Percentiles rank a stretch among this genome's conserved stretches.
phyloP scores from a whole-genome alignment of 2,329 filamentous ascomycete genomes.

The Triangularia setosa region DNA sequence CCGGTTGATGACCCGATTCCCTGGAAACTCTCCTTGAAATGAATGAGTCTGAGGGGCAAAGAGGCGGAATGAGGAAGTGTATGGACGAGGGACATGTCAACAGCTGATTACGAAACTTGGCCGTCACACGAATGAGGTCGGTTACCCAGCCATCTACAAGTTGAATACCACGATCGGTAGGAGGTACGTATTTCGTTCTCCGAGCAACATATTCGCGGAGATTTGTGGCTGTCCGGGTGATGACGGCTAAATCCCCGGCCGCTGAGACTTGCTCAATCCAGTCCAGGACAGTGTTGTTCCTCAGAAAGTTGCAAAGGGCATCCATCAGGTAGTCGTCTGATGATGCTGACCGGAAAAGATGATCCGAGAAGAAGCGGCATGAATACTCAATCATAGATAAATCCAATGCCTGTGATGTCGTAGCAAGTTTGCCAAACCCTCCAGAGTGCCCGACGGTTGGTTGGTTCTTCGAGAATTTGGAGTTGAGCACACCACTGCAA shows the following conservation, averaged over 20 bases:
- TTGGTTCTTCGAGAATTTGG: too few species aligned
- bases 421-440: too few species aligned
- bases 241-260: slow-evolving; percentile 21
- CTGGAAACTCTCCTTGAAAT: too few species aligned
- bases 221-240: slow-evolving; percentile 30
- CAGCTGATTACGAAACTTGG: slow-evolving; percentile 32
- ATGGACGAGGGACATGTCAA: slow-evolving; percentile 33
- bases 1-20: slow-evolving; percentile 4
- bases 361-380: slow-evolving; percentile 26
- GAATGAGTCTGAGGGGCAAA: slow-evolving; percentile 28
- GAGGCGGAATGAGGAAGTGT: slow-evolving; percentile 30
- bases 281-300: slow-evolving; percentile 25
- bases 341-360: slow-evolving; percentile 23
- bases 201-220: slow-evolving; percentile 27
- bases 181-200: too few species aligned
- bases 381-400: slow-evolving; percentile 25
- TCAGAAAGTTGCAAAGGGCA: background rate
- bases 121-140: slow-evolving; percentile 32
- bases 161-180: too few species aligned
- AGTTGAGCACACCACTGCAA: background rate
- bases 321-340: slow-evolving; percentile 38
- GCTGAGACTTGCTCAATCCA: slow-evolving; percentile 33
- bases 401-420: too few species aligned
- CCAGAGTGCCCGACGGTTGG: too few species aligned
- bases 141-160: slow-evolving; percentile 30